These are phyloP conservation scores for Aspergillus tamarii DNA, from an alignment of 2,329 filamentous ascomycete species.

Conservation along the genomic window DNA sequence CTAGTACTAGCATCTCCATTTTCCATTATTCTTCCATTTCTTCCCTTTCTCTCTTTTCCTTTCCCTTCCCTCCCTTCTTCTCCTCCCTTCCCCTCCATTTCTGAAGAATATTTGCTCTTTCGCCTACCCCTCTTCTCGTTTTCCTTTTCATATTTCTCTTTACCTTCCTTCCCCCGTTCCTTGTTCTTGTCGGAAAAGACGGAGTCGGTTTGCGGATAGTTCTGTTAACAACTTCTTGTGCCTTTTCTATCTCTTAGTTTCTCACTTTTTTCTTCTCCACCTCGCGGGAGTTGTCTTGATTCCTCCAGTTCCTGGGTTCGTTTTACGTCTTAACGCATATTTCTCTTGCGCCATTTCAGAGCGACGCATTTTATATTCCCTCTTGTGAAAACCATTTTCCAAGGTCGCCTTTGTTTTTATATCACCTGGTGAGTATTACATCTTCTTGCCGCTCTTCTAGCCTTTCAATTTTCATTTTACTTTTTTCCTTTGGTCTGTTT, in stretches of 20 bases:
- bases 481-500: neutral
- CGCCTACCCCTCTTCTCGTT: slow-evolving; percentile 24
- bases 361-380: slow-evolving; percentile 23
- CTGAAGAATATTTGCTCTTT: slow-evolving; percentile 26
- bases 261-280: slow-evolving; percentile 26
- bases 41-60: slow-evolving; percentile 19
- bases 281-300: slow-evolving; percentile 31
- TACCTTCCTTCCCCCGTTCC: slow-evolving; percentile 26
- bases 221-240: slow-evolving; percentile 24
- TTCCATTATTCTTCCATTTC: slow-evolving; percentile 21
- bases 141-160: slow-evolving; percentile 19
- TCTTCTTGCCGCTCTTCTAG: neutral
- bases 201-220: slow-evolving; percentile 36
- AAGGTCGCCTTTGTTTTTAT: slow-evolving; percentile 24
- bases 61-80: slow-evolving; percentile 20
- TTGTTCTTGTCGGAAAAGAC: slow-evolving; percentile 33
- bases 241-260: slow-evolving; percentile 24
- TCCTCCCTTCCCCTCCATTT: slow-evolving; percentile 20
- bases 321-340: slow-evolving; percentile 26
- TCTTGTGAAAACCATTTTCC: slow-evolving; percentile 20
- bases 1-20: slow-evolving; percentile 26
- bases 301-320: slow-evolving; percentile 26
- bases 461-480: slow-evolving; percentile 1
- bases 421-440: slow-evolving; percentile 26
- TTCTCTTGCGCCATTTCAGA: slow-evolving; percentile 24